Conservation (phyloP, 371 early-diverging fungal genomes). For the Rhizomucor pusillus region DNA sequence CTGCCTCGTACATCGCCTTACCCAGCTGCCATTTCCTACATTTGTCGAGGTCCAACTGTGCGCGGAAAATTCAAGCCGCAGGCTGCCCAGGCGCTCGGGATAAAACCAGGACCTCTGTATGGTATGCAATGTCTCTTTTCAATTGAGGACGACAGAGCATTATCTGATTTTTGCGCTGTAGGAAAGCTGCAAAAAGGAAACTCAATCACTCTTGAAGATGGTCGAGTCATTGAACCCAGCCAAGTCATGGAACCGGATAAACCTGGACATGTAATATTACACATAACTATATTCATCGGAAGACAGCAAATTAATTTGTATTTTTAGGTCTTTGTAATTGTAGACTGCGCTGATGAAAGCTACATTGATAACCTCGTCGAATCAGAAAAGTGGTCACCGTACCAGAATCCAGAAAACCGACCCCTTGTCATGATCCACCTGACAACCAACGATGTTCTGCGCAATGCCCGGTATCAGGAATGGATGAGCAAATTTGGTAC, state of each 20-base stretch:
- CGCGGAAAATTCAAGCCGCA: slow-evolving; percentile 82
- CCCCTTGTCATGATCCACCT: slow-evolving; percentile 67
- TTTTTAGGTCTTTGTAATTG: slow-evolving; percentile 71
- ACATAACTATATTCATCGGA: no score
- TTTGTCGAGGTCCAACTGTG: slow-evolving; percentile 73
- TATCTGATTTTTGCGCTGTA: slow-evolving; percentile 7
- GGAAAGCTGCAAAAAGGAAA: slow-evolving; percentile 67
- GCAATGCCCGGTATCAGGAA: slow-evolving; percentile 60
- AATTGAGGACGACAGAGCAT: background rate
- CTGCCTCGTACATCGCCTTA: slow-evolving; percentile 48
- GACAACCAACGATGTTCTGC: slow-evolving; percentile 64
- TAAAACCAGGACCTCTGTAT: slow-evolving; percentile 72
- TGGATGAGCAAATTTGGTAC: slow-evolving; percentile 77
- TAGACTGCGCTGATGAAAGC: slow-evolving; percentile 77
- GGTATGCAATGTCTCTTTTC: slow-evolving; percentile 30
- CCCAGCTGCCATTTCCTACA: slow-evolving; percentile 61
- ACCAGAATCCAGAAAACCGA: slow-evolving; percentile 20
- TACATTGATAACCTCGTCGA: slow-evolving; percentile 63
- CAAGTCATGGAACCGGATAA: slow-evolving; percentile 56
- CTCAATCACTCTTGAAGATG: slow-evolving; percentile 64
- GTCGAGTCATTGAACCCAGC: slow-evolving; percentile 69
- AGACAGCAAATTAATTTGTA: no score
- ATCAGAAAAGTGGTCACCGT: slow-evolving; percentile 46
- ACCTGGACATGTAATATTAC: slow-evolving; percentile 42
- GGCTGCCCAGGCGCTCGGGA: slow-evolving; percentile 74